These are phyloP conservation scores for Cytidiella melzeri DNA, from an alignment of 768 basidiomycete species.

Conservation along the genomic window DNA sequence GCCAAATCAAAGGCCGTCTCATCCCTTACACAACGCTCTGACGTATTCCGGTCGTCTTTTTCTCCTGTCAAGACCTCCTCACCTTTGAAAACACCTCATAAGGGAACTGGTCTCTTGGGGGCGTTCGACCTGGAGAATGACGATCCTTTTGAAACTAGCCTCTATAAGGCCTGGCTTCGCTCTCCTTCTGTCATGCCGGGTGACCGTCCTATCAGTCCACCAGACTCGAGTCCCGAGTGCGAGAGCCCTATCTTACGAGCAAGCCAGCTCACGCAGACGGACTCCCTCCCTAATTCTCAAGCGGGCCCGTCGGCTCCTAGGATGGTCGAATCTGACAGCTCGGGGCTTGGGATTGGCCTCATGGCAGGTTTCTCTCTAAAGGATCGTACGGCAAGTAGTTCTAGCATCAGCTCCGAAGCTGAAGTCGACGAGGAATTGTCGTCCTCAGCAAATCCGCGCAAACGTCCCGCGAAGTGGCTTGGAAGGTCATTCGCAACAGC, in stretches of 20 bases:
- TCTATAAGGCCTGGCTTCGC: constrained; percentile 11
- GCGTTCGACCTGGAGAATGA: constrained; percentile 24
- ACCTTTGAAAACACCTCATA: constrained; percentile 7
- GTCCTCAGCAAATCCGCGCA: constrained; percentile 6
- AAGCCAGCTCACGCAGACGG: constrained; percentile 7
- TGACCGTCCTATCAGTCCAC: constrained; percentile 27
- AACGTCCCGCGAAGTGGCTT: background rate
- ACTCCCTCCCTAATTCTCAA: constrained; percentile 1
- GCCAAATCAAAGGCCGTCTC: constrained; percentile 1
- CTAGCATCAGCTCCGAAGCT: constrained; percentile 8
- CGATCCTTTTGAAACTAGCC: constrained; percentile 15
- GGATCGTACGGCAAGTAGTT: constrained; percentile 6
- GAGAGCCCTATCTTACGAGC: constrained; percentile 47
- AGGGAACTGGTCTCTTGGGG: constrained; percentile 13
- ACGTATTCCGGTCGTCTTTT: constrained; percentile 9
- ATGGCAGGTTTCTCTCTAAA: constrained; percentile 24
- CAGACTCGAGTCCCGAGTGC: constrained; percentile 22
- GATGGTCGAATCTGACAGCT: constrained; percentile 1
- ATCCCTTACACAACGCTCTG: background rate
- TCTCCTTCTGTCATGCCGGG: constrained; percentile 22
- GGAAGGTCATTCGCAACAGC: constrained; percentile 3
- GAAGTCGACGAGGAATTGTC: constrained; percentile 16
- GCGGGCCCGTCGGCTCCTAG: constrained; percentile 2
- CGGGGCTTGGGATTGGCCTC: constrained; percentile 17
- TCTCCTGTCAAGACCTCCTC: constrained; percentile 9